phyloP scores from a whole-genome alignment of 192 early-diverging fungal species.

The Umbelopsis vinacea region DNA sequence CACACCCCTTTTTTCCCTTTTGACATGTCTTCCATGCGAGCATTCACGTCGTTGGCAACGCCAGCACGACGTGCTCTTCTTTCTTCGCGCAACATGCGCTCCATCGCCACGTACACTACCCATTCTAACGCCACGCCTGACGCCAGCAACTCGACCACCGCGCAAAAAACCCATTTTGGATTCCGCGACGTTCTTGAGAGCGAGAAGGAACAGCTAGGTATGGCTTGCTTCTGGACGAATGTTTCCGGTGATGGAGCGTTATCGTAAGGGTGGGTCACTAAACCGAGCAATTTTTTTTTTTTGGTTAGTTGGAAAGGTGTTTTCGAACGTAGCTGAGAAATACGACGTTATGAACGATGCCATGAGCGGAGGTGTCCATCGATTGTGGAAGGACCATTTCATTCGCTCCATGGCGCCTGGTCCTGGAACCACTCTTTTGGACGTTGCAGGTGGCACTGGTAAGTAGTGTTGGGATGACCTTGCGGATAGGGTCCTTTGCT shows the following conservation, averaged over 20 bases:
- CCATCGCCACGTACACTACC: background rate
- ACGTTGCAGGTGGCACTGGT: conserved; percentile 98
- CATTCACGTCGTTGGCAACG: conserved; percentile 14
- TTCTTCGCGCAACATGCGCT: background rate
- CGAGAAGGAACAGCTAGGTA: conserved; percentile 88
- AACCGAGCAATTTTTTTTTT: background rate
- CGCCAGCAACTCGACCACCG: background rate
- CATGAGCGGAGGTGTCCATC: conserved; percentile 92
- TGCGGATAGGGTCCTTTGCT: background rate
- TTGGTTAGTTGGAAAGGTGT: conserved; percentile 86
- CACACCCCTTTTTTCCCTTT: background rate
- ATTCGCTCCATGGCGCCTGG: conserved; percentile 82
- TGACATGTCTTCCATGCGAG: conserved; percentile 1
- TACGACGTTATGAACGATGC: conserved; percentile 99
- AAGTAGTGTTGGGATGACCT: background rate
- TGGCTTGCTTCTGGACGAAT: background rate
- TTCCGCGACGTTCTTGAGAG: conserved; percentile 86
- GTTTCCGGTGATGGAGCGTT: too few relatives aligned
- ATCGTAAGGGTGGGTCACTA: too few relatives aligned
- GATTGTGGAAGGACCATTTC: conserved; percentile 96
- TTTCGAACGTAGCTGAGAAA: conserved; percentile 91
- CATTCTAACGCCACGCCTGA: background rate
- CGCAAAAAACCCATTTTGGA: conserved; percentile 86
- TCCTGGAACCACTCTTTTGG: conserved; percentile 82
- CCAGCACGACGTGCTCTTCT: background rate